Conservation (phyloP, 768 basidiomycete genomes). For the Candolleomyces aberdarensis region DNA sequence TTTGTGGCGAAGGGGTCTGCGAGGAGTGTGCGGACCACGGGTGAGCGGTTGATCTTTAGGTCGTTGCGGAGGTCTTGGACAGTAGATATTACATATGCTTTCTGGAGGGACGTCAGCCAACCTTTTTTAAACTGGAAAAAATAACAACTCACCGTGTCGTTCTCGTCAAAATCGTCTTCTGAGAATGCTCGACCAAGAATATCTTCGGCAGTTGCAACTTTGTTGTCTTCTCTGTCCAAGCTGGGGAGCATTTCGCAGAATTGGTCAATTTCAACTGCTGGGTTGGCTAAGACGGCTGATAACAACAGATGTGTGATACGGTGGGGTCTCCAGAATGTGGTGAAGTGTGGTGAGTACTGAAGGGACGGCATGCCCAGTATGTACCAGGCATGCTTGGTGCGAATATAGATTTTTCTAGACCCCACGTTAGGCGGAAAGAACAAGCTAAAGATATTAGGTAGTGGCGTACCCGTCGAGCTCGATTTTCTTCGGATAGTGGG, state of each 20-base stretch:
- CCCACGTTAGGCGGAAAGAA: neutral
- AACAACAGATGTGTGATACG: slow-evolving; percentile 49
- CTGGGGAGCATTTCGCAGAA: slow-evolving; percentile 34
- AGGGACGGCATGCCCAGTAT: slow-evolving; percentile 52
- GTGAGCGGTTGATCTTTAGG: neutral
- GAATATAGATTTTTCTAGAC: slow-evolving; percentile 59
- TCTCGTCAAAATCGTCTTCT: slow-evolving; percentile 39
- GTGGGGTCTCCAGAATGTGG: slow-evolving; percentile 47
- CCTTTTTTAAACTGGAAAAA: neutral
- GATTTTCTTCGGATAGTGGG: slow-evolving; percentile 16
- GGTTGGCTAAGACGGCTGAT: slow-evolving; percentile 27
- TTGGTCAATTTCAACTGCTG: slow-evolving; percentile 34
- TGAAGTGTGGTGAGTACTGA: slow-evolving; percentile 44
- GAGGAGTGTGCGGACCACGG: neutral
- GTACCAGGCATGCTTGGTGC: slow-evolving; percentile 67
- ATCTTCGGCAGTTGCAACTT: slow-evolving; percentile 23
- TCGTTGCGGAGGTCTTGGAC: slow-evolving; percentile 27
- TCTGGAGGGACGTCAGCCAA: slow-evolving; percentile 22
- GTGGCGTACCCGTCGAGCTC: slow-evolving; percentile 44
- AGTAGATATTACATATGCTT: slow-evolving; percentile 36
- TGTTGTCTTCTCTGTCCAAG: slow-evolving; percentile 25
- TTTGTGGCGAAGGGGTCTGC: neutral
- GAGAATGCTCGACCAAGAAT: slow-evolving; percentile 45
- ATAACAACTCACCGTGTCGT: slow-evolving; percentile 41
- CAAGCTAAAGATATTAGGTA: neutral